A percentile compares a stretch with the other conserved stretches of the same genome.
phyloP scores from a whole-genome alignment of 1,139 yeast genomes.

The Candida albicans region DNA sequence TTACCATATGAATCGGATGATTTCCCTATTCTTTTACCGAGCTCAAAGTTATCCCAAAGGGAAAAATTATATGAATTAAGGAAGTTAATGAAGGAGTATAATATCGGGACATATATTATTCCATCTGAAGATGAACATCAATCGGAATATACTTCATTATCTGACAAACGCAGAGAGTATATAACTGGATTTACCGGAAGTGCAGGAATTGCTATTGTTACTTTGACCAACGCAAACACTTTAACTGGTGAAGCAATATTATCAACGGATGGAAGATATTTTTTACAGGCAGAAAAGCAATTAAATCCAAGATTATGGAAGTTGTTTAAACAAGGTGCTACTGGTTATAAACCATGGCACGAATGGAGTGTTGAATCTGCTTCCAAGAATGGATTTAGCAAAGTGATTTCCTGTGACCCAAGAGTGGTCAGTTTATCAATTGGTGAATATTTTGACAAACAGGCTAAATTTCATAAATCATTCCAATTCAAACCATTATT shows the following conservation, averaged over 20 bases:
- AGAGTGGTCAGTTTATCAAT: conserved; percentile 31
- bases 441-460: conserved; percentile 36
- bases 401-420: conserved; percentile 44
- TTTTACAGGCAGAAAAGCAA: conserved; percentile 47
- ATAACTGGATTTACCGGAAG: conserved; percentile 58
- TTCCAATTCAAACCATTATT: conserved; percentile 34
- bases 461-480: conserved; percentile 21
- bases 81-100: conserved; percentile 38
- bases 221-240: conserved; percentile 33
- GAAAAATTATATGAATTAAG: conserved; percentile 37
- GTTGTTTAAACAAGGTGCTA: conserved; percentile 39
- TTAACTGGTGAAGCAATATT: conserved; percentile 45
- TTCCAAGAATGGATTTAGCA: conserved; percentile 29
- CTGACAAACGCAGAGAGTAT: conserved; percentile 52
- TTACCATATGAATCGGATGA: conserved; percentile 22
- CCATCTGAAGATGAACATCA: conserved; percentile 66
- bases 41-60: conserved; percentile 10
- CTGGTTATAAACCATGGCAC: conserved; percentile 40
- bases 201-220: conserved; percentile 55
- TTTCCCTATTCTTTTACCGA: conserved; percentile 11
- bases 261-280: conserved; percentile 60
- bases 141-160: conserved; percentile 51
- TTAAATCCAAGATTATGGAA: conserved; percentile 37
- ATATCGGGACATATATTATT: conserved; percentile 51
- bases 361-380: conserved; percentile 40